Base-by-base conservation (phyloP, 345 rosid species). In the Rhodomyrtus tomentosa region DNA sequence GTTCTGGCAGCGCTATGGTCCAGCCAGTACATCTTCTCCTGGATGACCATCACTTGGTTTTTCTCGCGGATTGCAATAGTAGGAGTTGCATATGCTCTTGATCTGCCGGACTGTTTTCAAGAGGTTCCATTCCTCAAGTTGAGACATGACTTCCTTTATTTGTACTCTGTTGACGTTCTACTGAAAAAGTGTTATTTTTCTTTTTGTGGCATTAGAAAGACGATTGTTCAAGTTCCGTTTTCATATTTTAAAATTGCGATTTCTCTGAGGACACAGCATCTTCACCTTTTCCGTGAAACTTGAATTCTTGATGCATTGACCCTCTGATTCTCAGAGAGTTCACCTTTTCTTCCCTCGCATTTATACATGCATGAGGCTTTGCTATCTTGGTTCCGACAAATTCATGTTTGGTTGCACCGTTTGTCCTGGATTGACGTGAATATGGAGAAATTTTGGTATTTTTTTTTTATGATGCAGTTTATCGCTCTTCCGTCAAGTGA, bases 11-110 rank as follows among this genome's bases (percentile, higher is more conserved):
- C 7, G 54, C 7, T 16, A 16, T 51, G 2, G 5, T 51, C 54
- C 54, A 16, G 54, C 54, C 16, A 14, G 9, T 27, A 27, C 68
- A 36, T 58, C 18, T n/a, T 27, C 72, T 58, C 20, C 1, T n/a
- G 4, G 1, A 1, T 56, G 36, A 58, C 9, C 0, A 27, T 58
- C 72, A 14, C 6, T 14, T 58, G 2, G 8, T 12, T 0, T 0
- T 56, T n/a, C 6, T 58, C 1, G 2, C 9, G 36, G 68, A 1
- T 58, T 13, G 36, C 6, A 8, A 56, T 56, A 12, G 32, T 0
- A 24, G 6, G 59, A 55, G 29, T 55, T 55, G 62, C 62, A 11
- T 2, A 55, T 55, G 29, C 62, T n/a, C n/a, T n/a, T n/a, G n/a
- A n/a, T n/a, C n/a, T n/a, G n/a, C n/a, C n/a, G 0, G 25, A 56